These are phyloP conservation scores for Mycena metata DNA, from an alignment of 768 basidiomycete genomes.

Conservation along the genomic window DNA sequence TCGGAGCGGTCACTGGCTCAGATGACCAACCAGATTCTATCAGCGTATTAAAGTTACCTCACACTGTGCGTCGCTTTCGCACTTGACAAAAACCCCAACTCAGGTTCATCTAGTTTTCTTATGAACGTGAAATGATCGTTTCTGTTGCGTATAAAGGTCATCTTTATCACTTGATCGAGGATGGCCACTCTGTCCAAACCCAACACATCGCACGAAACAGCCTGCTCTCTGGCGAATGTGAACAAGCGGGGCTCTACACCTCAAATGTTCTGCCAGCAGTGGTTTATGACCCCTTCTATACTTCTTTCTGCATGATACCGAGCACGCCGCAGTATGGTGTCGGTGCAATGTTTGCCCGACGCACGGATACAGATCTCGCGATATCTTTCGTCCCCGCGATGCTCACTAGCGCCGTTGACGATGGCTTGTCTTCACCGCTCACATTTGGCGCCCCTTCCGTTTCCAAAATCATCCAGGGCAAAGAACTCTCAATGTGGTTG, in stretches of 20 bases:
- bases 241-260: conserved; percentile 10
- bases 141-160: conserved; percentile 27
- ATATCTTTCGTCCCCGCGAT: conserved; percentile 1
- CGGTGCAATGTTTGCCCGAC: conserved; percentile 23
- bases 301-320: conserved; percentile 8
- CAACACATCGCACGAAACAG: conserved; percentile 31
- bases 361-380: background rate
- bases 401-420: conserved; percentile 13
- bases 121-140: background rate
- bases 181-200: conserved; percentile 24
- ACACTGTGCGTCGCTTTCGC: background rate
- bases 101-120: conserved; percentile 3
- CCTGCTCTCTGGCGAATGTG: conserved; percentile 19
- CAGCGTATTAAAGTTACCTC: conserved; percentile 3
- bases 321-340: conserved; percentile 29
- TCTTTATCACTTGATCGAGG: conserved; percentile 28
- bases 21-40: background rate
- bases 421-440: conserved; percentile 26
- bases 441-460: conserved; percentile 6
- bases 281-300: background rate
- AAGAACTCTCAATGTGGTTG: background rate
- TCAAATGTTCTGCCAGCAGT: background rate
- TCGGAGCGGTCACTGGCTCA: background rate
- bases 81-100: background rate
- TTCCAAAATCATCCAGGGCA: background rate